Evolutionary conservation across 148 eudicot species (phyloP).

Genomic region (Silene latifolia): DNA sequence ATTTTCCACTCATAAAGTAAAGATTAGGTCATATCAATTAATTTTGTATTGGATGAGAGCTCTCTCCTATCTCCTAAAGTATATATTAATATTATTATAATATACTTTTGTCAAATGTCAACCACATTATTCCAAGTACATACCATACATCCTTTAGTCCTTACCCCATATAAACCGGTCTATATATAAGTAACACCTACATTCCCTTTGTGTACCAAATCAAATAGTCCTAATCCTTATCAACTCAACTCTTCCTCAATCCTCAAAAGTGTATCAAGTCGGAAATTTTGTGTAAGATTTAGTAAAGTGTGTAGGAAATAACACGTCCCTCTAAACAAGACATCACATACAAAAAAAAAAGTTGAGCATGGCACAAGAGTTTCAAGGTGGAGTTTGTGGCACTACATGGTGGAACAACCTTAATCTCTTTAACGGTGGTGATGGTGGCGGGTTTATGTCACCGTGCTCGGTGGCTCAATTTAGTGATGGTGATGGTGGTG

Average conservation of each 20-base stretch:
- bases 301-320: no score
- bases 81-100: neutral
- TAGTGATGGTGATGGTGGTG: conserved; percentile 28
- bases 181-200: conserved; percentile 26
- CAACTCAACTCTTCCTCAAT: conserved; percentile 10
- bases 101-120: conserved; percentile 43
- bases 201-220: conserved; percentile 22
- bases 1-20: conserved; percentile 14
- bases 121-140: conserved; percentile 39
- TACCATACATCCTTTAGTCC: no score
- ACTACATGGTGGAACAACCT: conserved; percentile 58
- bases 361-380: conserved; percentile 52
- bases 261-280: conserved; percentile 1
- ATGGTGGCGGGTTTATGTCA: conserved; percentile 30
- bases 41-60: neutral
- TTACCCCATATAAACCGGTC: conserved; percentile 15
- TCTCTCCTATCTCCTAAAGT: conserved; percentile 2
- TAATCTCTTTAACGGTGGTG: conserved; percentile 35
- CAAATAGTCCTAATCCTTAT: conserved; percentile 8
- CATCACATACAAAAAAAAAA: neutral
- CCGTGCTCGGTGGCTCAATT: conserved; percentile 39
- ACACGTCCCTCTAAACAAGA: neutral
- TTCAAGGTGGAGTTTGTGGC: conserved; percentile 63
- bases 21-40: neutral
- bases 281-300: no score